Conservation (phyloP, 2,329 filamentous ascomycete species). For the Penicillium sp. region DNA sequence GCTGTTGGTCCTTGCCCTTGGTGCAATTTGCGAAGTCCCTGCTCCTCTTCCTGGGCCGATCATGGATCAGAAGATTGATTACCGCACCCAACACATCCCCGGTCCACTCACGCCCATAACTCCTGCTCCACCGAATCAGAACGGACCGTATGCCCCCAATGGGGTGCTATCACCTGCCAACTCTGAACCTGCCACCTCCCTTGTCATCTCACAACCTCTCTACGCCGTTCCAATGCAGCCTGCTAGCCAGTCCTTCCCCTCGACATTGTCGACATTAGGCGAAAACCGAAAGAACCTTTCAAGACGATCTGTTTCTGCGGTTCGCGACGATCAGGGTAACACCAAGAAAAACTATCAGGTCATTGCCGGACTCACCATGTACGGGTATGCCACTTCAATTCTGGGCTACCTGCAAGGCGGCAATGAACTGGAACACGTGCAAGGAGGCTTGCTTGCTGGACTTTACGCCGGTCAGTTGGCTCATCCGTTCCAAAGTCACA, state of each 20-base stretch:
- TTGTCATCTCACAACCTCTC: conserved; percentile 23
- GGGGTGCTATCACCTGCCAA: conserved; percentile 30
- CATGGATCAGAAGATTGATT: conserved; percentile 35
- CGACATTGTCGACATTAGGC: conserved; percentile 16
- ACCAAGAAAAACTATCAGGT: conserved; percentile 75
- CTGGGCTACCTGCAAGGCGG: conserved; percentile 78
- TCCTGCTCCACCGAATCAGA: background rate
- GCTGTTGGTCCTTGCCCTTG: conserved; percentile 79
- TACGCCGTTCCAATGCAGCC: conserved; percentile 18
- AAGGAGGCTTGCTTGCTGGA: conserved; percentile 80
- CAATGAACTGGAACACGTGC: conserved; percentile 78
- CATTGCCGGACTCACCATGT: conserved; percentile 88
- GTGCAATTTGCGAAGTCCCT: conserved; percentile 70
- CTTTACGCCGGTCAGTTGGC: conserved; percentile 88
- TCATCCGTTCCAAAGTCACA: conserved; percentile 82
- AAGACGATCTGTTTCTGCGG: conserved; percentile 12
- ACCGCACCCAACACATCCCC: conserved; percentile 31
- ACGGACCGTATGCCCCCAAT: conserved; percentile 14
- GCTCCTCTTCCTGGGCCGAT: conserved; percentile 58
- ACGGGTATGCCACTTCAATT: conserved; percentile 82
- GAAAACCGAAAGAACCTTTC: conserved; percentile 19
- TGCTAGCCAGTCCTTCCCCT: conserved; percentile 19
- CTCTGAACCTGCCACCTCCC: conserved; percentile 25
- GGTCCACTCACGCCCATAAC: conserved; percentile 13
- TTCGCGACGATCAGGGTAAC: conserved; percentile 20